phyloP scores from a whole-genome alignment of 2,329 filamentous ascomycete species.

The Cladosporium austrohemisphaericum region DNA sequence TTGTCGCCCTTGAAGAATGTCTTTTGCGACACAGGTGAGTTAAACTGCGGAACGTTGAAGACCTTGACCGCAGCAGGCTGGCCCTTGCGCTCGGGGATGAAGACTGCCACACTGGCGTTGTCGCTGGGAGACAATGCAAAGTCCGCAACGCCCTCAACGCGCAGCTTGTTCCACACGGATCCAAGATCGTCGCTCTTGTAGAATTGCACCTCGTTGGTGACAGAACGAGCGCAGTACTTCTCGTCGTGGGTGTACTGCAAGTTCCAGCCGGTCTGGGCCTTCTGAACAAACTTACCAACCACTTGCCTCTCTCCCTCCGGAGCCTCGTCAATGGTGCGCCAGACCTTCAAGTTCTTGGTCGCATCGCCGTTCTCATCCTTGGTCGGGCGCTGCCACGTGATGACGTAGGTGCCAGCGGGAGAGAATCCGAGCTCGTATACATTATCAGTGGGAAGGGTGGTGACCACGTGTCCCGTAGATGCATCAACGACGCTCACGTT shows the following conservation, averaged over 20 bases:
- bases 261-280: conserved; percentile 93
- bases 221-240: conserved; percentile 81
- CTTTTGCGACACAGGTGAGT: conserved; percentile 83
- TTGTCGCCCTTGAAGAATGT: conserved; percentile 99
- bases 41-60: conserved; percentile 87
- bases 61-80: conserved; percentile 92
- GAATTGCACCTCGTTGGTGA: conserved; percentile 97
- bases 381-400: conserved; percentile 89
- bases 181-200: conserved; percentile 77
- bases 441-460: conserved; percentile 72
- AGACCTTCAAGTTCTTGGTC: conserved; percentile 94
- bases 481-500: conserved; percentile 82
- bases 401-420: conserved; percentile 83
- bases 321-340: conserved; percentile 72
- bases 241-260: conserved; percentile 95
- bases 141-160: conserved; percentile 82
- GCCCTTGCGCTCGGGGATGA: conserved; percentile 89
- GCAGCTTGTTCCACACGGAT: conserved; percentile 92
- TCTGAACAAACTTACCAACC: conserved; percentile 89
- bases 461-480: conserved; percentile 68
- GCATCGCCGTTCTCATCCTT: conserved; percentile 95
- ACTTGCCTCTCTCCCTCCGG: conserved; percentile 65
- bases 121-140: conserved; percentile 88
- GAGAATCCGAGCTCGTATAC: conserved; percentile 96
- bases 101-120: conserved; percentile 81